Evolutionary conservation across 345 rosid genomes (phyloP).

Genomic region (Chamaenerion angustifolium): DNA sequence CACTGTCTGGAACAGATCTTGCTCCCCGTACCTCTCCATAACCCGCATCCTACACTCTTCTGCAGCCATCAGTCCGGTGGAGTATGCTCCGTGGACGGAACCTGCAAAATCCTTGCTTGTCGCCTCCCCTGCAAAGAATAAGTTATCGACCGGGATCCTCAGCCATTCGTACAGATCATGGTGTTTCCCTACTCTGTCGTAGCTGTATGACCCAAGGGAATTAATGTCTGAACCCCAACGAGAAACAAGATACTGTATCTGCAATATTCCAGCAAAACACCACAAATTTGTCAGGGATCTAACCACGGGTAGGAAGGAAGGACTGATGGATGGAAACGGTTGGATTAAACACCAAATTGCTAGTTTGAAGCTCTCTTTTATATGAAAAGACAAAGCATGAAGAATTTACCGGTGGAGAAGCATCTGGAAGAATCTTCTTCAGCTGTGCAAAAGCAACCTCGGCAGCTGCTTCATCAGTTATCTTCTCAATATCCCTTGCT

Average conservation of each 20-base stretch:
- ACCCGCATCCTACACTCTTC: constrained; percentile 94
- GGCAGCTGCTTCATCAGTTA: constrained; percentile 96
- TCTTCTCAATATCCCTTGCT: constrained; percentile 86
- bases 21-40: constrained; percentile 73
- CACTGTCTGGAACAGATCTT: constrained; percentile 69
- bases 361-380: too few relatives aligned
- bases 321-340: too few relatives aligned
- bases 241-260: constrained; percentile 66
- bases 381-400: too few relatives aligned
- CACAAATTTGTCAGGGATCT: not conserved
- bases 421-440: constrained; percentile 78
- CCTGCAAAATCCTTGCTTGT: constrained; percentile 66
- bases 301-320: too few relatives aligned
- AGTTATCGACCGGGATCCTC: constrained; percentile 75
- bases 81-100: constrained; percentile 83
- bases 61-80: constrained; percentile 81
- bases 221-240: constrained; percentile 71
- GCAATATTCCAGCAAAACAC: constrained; percentile 11
- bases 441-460: constrained; percentile 68
- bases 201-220: constrained; percentile 84
- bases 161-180: constrained; percentile 79
- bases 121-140: constrained; percentile 98
- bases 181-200: constrained; percentile 63
- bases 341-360: too few relatives aligned
- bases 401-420: constrained; percentile 63